Conservation (phyloP, 2,329 filamentous ascomycete species). For the Arthrobotrys musiformis region DNA sequence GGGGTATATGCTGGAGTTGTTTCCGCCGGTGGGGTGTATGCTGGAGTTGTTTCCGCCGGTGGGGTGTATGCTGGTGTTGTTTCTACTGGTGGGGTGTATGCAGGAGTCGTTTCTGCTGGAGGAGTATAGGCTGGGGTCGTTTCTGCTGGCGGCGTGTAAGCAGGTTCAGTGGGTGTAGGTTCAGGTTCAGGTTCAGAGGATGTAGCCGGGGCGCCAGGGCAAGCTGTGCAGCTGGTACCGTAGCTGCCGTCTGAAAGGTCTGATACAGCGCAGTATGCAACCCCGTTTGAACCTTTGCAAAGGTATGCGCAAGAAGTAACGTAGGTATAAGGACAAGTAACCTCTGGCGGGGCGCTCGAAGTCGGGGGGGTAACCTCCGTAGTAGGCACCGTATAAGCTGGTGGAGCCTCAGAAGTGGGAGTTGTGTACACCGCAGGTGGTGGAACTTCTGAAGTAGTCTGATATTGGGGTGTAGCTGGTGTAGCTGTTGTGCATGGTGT, state of each 20-base stretch:
- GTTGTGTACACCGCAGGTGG: neutral
- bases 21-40: neutral
- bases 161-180: neutral
- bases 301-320: neutral
- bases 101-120: neutral
- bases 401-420: slow-evolving; percentile 5
- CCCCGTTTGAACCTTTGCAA: slow-evolving; percentile 3
- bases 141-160: neutral
- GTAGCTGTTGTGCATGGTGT: slow-evolving; percentile 10
- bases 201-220: slow-evolving; percentile 1
- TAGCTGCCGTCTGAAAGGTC: neutral
- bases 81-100: neutral
- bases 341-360: slow-evolving; percentile 3
- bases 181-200: too few relatives aligned
- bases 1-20: neutral
- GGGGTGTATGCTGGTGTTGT: neutral
- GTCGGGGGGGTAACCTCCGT: neutral
- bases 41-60: neutral
- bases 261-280: neutral
- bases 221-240: neutral
- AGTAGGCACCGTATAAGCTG: too few relatives aligned
- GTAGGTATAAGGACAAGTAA: neutral
- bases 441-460: neutral
- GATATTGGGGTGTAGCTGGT: slow-evolving; percentile 12
- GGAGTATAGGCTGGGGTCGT: neutral